phyloP scores from a whole-genome alignment of 352 stramenopile species.

The Plasmopara muralis region DNA sequence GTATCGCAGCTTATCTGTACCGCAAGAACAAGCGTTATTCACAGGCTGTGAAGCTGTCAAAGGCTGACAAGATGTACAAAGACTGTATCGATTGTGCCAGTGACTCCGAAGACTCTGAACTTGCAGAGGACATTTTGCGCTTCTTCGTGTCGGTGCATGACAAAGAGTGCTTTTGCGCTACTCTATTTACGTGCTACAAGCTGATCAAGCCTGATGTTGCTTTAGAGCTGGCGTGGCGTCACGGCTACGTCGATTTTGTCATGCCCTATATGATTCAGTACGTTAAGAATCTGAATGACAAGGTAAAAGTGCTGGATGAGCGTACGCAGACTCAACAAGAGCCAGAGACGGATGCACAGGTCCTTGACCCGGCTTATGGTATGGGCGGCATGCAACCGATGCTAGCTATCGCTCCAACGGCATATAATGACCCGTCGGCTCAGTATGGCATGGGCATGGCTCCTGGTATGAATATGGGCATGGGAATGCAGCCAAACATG shows the following conservation, averaged over 20 bases:
- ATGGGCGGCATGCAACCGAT: constrained; percentile 80
- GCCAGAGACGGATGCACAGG: constrained; percentile 41
- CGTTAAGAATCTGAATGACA: constrained; percentile 94
- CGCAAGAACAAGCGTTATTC: constrained; percentile 98
- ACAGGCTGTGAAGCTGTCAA: constrained; percentile 97
- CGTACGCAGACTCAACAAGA: constrained; percentile 81
- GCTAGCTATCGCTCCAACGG: constrained; percentile 73
- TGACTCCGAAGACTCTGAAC: constrained; percentile 92
- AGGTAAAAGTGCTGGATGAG: constrained; percentile 91
- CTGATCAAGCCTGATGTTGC: constrained; percentile 98
- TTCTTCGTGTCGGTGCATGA: constrained; percentile 99
- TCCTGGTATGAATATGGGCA: constrained; percentile 42
- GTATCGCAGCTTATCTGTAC: constrained; percentile 99
- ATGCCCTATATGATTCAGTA: constrained; percentile 99
- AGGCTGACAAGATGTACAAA: constrained; percentile 99
- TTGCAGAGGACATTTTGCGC: constrained; percentile 96
- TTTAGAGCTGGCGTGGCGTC: constrained; percentile 98
- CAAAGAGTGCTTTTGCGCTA: constrained; percentile 99
- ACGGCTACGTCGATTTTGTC: constrained; percentile 98
- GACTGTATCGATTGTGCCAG: constrained; percentile 99
- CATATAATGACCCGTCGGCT: constrained; percentile 75
- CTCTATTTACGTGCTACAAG: constrained; percentile 98
- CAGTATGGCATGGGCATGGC: constrained; percentile 51
- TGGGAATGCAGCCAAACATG: constrained; percentile 51
- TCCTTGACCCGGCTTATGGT: constrained; percentile 59